Base-by-base conservation (phyloP, 129 eudicot genomes). In the Dittrichia graveolens region DNA sequence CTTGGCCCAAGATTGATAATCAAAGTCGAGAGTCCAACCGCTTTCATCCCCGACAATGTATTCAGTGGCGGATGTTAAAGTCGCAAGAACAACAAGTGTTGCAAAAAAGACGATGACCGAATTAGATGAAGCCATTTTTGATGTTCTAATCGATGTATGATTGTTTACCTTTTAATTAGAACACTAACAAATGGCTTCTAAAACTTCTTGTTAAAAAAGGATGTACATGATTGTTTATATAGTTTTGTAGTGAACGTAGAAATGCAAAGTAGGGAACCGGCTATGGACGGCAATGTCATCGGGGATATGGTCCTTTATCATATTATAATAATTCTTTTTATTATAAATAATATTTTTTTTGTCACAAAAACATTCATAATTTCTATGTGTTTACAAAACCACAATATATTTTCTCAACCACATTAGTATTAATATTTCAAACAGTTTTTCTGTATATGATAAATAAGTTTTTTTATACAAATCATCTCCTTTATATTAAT, bases 1-100 rank as follows among this genome's bases (percentile, higher is more conserved):
- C 14, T 77, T 58, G 13, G 85, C 74, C 88, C 88, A 83, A 10
- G 45, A 11, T 64, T 58, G 66, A 62, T 84, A 84, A 70, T 84
- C 77, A 13, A 76, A 71, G 39, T 59, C 69, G 9, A 76, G 69
- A 18, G 52, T 65, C 85, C 85, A 81, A 53, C 85, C 85, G 1
- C 47, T 56, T n/a, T 41, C 58, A 64, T 76, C 75, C 7, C 85
- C 88, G 16, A 77, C 85, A 52, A 57, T 62, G 60, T 55, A 72
- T 8, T 77, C 83, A 2, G 43, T 69, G 44, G 83, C 83, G 43
- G 77, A 76, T 6, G 76, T 40, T 14, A 74, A 68, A 69, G 81
- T 77, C 10, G 79, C 76, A 14, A 80, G 44, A 61, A 72, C 9
- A 43, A 75, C 40, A 35, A 75, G n/a, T 18, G 67, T 46, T 10